These are phyloP conservation scores for Pseudomicrostroma phylloplanum DNA, from an alignment of 1,284 basidiomycete species.

Conservation along the genomic window DNA sequence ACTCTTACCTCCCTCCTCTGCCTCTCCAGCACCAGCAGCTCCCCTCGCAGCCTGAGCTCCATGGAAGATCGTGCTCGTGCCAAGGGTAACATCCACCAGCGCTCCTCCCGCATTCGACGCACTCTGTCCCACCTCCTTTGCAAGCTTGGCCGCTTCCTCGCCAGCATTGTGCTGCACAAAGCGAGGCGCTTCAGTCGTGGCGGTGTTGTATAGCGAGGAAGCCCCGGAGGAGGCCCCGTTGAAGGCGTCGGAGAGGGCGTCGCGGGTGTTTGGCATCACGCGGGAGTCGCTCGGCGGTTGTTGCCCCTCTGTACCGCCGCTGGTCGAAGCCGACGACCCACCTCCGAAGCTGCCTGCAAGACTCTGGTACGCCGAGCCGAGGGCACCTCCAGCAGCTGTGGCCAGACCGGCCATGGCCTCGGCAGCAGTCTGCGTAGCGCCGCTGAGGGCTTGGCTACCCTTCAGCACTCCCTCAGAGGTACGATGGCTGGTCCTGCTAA, in stretches of 20 bases:
- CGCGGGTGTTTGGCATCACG: conserved; percentile 7
- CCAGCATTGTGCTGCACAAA: background rate
- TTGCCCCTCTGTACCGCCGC: background rate
- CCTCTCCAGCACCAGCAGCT: background rate
- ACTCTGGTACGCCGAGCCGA: background rate
- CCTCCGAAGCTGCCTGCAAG: background rate
- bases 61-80: background rate
- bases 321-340: background rate
- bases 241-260: conserved; percentile 6
- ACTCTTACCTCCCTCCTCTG: too few relatives aligned
- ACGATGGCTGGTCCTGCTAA: background rate
- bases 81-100: background rate
- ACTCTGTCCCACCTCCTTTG: background rate
- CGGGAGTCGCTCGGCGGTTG: background rate
- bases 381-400: background rate
- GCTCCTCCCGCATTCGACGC: background rate
- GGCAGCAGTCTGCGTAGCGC: background rate
- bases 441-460: background rate
- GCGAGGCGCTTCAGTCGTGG: background rate
- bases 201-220: background rate
- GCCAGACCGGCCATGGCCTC: background rate
- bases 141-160: background rate
- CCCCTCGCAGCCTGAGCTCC: background rate
- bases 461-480: background rate
- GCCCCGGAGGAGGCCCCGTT: background rate